Evolutionary conservation across 176 grass and related monocot genomes (phyloP), one percentile per base, ranked within the genome.

Genomic region (Dendrocalamus sinicus): DNA sequence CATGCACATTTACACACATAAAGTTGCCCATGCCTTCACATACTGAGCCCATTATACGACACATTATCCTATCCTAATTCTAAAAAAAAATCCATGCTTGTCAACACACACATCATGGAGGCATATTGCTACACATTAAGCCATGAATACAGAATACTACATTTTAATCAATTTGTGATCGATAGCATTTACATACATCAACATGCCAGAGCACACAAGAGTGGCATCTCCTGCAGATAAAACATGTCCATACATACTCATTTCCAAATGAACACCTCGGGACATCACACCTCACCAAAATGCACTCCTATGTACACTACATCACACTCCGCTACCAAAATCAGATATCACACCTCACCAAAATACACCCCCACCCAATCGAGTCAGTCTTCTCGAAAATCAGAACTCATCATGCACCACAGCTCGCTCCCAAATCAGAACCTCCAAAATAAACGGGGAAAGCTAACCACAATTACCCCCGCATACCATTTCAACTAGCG

Each of bases 131-230:
- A 44, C 16, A 73, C 11, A 85, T 13, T 55, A 37, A 48, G 40
- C 43, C 4, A 12, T 28, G n/a, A 32, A 89, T 37, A 65, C 69
- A 22, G n/a, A 32, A 89, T 37, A 65, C 69, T 80, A 75, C 81
- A 89, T 89, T 85, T 51, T 47, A 57, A 63, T 24, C 17, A 76
- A 76, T 9, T 76, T 35, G 30, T 22, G 59, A 82, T 46, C 39
- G 12, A 19, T 79, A 7, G 12, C 10, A 4, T 44, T 48, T 58
- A 60, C 47, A 59, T 2, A 43, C 4, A 37, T 73, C 54, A 26
- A 44, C 52, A 45, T 69, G 63, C 74, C n/a, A 37, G 7, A 77
- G n/a, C 62, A 68, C 9, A 30, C 22, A 45, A 57, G 10, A 24
- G n/a, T 12, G 58, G n/a, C 58, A 61, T 61, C 58, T 24, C 58